A percentile compares a stretch with the other conserved stretches of the same genome.
Evolutionary conservation across 2,329 filamentous ascomycete species (phyloP).

Genomic region (Pseudogymnoascus sp.): DNA sequence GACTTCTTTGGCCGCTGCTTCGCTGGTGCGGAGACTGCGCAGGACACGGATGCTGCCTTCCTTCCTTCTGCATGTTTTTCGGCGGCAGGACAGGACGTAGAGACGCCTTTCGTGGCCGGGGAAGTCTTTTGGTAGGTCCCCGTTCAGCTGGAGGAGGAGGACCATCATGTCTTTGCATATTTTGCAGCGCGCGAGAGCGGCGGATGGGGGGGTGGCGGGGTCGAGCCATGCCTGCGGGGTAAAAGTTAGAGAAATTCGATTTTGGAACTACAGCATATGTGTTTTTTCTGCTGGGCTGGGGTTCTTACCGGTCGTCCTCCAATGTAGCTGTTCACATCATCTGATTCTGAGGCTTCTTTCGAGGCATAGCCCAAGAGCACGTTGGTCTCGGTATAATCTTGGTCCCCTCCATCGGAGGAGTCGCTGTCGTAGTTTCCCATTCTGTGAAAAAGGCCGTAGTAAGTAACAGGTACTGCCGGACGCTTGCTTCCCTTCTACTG

Average conservation of each 20-base stretch:
- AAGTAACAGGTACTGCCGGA: neutral
- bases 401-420: constrained; percentile 60
- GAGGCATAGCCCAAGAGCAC: constrained; percentile 87
- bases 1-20: constrained; percentile 12
- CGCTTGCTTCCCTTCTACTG: neutral
- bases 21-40: constrained; percentile 51
- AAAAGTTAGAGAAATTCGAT: neutral
- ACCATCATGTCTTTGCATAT: constrained; percentile 77
- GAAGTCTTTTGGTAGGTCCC: constrained; percentile 77
- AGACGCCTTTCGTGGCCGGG: constrained; percentile 79
- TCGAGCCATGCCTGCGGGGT: constrained; percentile 70
- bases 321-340: constrained; percentile 79
- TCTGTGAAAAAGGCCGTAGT: neutral
- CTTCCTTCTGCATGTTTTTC: constrained; percentile 71
- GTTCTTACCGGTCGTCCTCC: constrained; percentile 72
- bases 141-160: constrained; percentile 83
- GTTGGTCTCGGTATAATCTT: constrained; percentile 69
- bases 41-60: constrained; percentile 72
- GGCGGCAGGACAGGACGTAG: constrained; percentile 76
- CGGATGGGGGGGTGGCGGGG: constrained; percentile 59
- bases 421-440: constrained; percentile 85
- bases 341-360: constrained; percentile 51
- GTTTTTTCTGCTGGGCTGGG: neutral
- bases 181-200: constrained; percentile 73
- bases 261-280: neutral